phyloP scores from a whole-genome alignment of 2,329 filamentous ascomycete genomes.

The Didymella segeticola region DNA sequence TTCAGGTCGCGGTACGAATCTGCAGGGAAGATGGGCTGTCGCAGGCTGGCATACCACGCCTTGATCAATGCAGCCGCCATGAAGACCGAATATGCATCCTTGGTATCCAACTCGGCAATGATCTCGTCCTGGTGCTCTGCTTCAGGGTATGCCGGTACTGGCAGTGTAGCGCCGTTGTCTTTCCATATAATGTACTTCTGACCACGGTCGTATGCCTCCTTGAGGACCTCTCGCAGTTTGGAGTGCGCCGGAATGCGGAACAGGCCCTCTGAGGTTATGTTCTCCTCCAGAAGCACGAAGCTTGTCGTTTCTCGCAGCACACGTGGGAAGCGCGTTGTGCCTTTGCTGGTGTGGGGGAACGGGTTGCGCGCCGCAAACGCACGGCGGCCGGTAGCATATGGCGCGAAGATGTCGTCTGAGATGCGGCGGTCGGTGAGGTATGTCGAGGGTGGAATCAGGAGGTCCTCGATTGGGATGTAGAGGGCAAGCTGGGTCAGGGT shows the following conservation, averaged over 20 bases:
- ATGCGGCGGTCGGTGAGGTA: slow-evolving; percentile 62
- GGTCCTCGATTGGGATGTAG: slow-evolving; percentile 59
- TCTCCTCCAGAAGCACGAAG: slow-evolving; percentile 58
- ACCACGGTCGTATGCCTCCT: slow-evolving; percentile 62
- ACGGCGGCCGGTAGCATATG: slow-evolving; percentile 54
- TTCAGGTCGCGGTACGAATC: slow-evolving; percentile 57
- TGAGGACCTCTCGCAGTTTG: slow-evolving; percentile 57
- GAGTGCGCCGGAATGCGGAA: slow-evolving; percentile 62
- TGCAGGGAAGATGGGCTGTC: slow-evolving; percentile 59
- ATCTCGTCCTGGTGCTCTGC: slow-evolving; percentile 50
- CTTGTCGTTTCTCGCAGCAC: slow-evolving; percentile 61
- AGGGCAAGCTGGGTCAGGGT: slow-evolving; percentile 58
- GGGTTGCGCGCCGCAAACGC: slow-evolving; percentile 58
- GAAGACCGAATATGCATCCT: slow-evolving; percentile 61
- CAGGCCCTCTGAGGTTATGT: slow-evolving; percentile 59
- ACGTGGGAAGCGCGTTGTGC: slow-evolving; percentile 57
- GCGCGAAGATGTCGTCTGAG: slow-evolving; percentile 55
- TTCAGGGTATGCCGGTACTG: slow-evolving; percentile 41
- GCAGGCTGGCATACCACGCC: slow-evolving; percentile 61
- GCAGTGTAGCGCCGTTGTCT: slow-evolving; percentile 48
- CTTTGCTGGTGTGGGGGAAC: slow-evolving; percentile 54
- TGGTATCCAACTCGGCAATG: slow-evolving; percentile 54
- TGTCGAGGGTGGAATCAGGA: slow-evolving; percentile 61
- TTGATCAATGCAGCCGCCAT: slow-evolving; percentile 63
- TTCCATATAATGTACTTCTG: slow-evolving; percentile 63